phyloP scores from a whole-genome alignment of 2,329 filamentous ascomycete species.

The Intubia oerlemansii region DNA sequence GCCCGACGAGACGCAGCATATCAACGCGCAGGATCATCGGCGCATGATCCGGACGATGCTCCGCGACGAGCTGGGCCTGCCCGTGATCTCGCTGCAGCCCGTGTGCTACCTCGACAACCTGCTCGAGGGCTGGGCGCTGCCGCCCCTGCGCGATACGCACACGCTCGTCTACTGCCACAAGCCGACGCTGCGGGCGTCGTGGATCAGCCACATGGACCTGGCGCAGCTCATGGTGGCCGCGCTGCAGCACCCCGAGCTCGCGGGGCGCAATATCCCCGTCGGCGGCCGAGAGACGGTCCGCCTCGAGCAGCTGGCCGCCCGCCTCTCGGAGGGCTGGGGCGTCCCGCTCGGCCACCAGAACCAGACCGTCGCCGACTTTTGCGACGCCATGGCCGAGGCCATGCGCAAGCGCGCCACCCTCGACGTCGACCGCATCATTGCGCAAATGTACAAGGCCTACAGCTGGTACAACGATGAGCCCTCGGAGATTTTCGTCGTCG shows the following conservation, averaged over 20 bases:
- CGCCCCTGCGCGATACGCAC: constrained; percentile 13
- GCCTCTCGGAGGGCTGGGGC: constrained; percentile 14
- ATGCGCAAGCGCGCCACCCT: too few species aligned
- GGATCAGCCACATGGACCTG: constrained; percentile 19
- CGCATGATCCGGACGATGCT: constrained; percentile 13
- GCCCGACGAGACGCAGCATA: constrained; percentile 8
- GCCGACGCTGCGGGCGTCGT: constrained; percentile 15
- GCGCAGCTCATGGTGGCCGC: constrained; percentile 17
- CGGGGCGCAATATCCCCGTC: constrained; percentile 14
- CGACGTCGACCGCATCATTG: constrained; percentile 15
- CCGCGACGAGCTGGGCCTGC: constrained; percentile 12
- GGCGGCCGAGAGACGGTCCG: constrained; percentile 16
- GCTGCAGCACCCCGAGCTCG: constrained; percentile 13
- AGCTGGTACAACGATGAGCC: constrained; percentile 18
- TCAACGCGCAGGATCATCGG: constrained; percentile 12
- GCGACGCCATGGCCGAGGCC: constrained; percentile 11
- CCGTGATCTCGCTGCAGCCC: constrained; percentile 16
- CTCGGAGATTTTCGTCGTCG: constrained; percentile 16
- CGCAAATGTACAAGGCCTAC: constrained; percentile 19
- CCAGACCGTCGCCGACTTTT: constrained; percentile 14
- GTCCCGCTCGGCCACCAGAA: constrained; percentile 12
- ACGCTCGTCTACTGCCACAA: constrained; percentile 19
- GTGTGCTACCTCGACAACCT: constrained; percentile 18
- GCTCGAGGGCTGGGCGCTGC: constrained; percentile 17
- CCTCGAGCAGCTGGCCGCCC: constrained; percentile 14